Evolutionary conservation across 495 filamentous ascomycete genomes (phyloP), one percentile per base, ranked within the genome.

Genomic region (Aspergillus homomorphus): DNA sequence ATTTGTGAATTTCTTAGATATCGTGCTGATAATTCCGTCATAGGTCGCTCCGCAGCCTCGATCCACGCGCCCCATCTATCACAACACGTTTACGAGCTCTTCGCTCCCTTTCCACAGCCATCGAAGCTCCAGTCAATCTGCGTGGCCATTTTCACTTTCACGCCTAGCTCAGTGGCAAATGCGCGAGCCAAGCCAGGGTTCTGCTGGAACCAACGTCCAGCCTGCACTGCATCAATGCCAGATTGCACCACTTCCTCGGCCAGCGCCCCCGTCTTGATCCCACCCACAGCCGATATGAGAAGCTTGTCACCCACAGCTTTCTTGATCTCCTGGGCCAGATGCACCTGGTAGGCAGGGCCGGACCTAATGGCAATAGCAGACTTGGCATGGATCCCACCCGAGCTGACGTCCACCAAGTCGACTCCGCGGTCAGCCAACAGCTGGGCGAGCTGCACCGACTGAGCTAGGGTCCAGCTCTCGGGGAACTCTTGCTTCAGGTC

Each of bases 181-280:
- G 68, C 62, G 75, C 84, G 86, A n/a, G 87, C 84, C 44, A 87
- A 59, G 7, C 80, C 79, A 4, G 87, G 84, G 58, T 84, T 83
- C 74, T 84, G 82, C 66, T 82, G 78, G 65, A 87, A 87, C 63
- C 71, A 70, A 4, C 84, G 65, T 4, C 84, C 82, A 19, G 73
- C 74, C 57, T 80, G 61, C 3, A 77, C 68, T 0, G 80, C 58
- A 69, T 86, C 82, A 10, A 68, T 70, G 4, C 73, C 74, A 23
- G 76, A 70, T 56, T 82, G 73, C 8, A 83, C 49, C 52, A 83
- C 65, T 7, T 58, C 64, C 59, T 80, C 69, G 0, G 77, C 77
- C 51, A 73, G 69, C 8, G 60, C 63, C 0, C 75, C 81, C 1
- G 67, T 74, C 16, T 75, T 76, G 52, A 87, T 84, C 19, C 61